Conservation (phyloP, 2,329 filamentous ascomycete species). For the Colletotrichum liaoningense region DNA sequence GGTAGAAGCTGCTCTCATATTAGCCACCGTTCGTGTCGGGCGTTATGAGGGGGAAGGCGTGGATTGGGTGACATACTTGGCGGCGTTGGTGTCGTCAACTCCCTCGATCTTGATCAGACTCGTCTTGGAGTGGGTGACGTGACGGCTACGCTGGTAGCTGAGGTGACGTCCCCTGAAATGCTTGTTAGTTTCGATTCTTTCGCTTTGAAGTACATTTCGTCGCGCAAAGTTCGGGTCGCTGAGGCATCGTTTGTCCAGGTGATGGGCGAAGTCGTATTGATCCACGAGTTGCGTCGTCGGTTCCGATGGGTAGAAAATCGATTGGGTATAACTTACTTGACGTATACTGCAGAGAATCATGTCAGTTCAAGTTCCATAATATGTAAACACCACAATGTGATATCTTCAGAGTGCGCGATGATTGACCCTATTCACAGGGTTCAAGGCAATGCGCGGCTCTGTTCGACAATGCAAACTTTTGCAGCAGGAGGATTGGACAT, state of each 20-base stretch:
- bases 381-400: background rate
- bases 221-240: slow-evolving; percentile 3
- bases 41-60: too few relatives aligned
- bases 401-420: slow-evolving; percentile 8
- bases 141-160: slow-evolving; percentile 96
- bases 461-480: slow-evolving; percentile 8
- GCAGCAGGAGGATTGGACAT: slow-evolving; percentile 4
- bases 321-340: slow-evolving; percentile 76
- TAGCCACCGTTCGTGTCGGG: slow-evolving; percentile 33
- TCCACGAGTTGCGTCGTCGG: slow-evolving; percentile 8
- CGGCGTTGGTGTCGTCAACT: slow-evolving; percentile 89
- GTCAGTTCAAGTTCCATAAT: slow-evolving; percentile 50
- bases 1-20: slow-evolving; percentile 78
- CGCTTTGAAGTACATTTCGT: background rate
- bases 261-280: slow-evolving; percentile 2
- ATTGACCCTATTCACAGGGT: background rate
- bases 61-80: slow-evolving; percentile 73
- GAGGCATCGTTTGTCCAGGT: background rate
- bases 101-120: slow-evolving; percentile 99
- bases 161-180: slow-evolving; percentile 89
- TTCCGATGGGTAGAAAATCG: slow-evolving; percentile 24
- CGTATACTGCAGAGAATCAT: slow-evolving; percentile 72
- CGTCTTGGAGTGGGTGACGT: slow-evolving; percentile 89
- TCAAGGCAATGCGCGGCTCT: background rate
- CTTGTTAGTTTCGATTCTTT: slow-evolving; percentile 25